A percentile compares a stretch with the other conserved stretches of the same genome.
Evolutionary conservation across 176 grass and related monocot genomes (phyloP).

Genomic region (Carex cristatella): DNA sequence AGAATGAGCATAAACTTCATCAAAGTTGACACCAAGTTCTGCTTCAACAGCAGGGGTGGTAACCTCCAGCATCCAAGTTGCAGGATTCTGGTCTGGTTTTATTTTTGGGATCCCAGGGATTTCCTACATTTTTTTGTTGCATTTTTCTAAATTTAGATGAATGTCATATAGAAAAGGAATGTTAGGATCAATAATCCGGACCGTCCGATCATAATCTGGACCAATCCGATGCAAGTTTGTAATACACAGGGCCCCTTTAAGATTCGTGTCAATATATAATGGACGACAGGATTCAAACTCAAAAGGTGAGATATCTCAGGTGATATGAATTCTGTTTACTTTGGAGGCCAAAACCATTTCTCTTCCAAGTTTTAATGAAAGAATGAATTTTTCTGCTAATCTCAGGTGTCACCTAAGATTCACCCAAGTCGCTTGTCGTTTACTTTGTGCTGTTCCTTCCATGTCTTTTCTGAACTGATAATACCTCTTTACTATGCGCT

Average conservation of each 20-base stretch:
- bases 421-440: background rate
- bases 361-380: background rate
- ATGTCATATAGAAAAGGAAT: background rate
- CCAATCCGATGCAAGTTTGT: no score
- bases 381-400: background rate
- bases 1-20: slow-evolving; percentile 73
- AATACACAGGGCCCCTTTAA: no score
- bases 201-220: no score
- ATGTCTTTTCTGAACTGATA: background rate
- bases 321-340: background rate
- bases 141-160: slow-evolving; percentile 10
- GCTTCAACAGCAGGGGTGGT: slow-evolving; percentile 51
- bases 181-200: background rate
- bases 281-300: no score
- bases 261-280: no score
- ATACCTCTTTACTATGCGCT: background rate
- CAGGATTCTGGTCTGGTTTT: slow-evolving; percentile 72
- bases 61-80: slow-evolving; percentile 90
- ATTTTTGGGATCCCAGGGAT: slow-evolving; percentile 72
- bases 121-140: slow-evolving; percentile 42
- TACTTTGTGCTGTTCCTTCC: background rate
- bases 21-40: slow-evolving; percentile 54
- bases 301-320: no score
- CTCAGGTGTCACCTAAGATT: background rate
- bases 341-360: background rate